Evolutionary conservation across 2,329 filamentous ascomycete species (phyloP).

Genomic region (Colletotrichum sp.): DNA sequence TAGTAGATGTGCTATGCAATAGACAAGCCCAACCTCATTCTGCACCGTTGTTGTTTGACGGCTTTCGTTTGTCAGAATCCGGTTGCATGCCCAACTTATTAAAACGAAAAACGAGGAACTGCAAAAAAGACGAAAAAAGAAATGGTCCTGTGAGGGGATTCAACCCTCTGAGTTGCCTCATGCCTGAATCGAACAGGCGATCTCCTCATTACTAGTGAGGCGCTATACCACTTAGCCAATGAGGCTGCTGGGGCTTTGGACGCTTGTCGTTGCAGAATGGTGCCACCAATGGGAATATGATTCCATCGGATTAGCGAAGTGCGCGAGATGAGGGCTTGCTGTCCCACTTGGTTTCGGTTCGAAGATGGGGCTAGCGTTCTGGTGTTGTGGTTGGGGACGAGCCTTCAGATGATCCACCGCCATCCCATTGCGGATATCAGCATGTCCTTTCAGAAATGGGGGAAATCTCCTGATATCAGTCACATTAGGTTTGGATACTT

Average conservation of each 20-base stretch:
- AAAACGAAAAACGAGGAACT: not conserved
- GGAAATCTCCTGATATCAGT: not conserved
- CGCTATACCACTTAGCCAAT: not conserved
- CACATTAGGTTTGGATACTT: not conserved
- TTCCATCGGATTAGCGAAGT: not conserved
- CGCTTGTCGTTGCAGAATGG: rapidly evolving
- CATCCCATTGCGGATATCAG: not conserved
- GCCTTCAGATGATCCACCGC: not conserved
- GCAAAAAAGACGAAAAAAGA: not conserved
- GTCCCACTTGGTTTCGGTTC: not conserved
- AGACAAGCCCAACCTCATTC: not conserved
- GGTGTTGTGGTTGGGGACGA: not conserved
- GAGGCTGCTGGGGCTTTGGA: not conserved
- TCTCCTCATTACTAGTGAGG: not conserved
- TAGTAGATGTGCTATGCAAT: not conserved
- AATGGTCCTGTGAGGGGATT: not conserved
- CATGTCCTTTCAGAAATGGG: not conserved
- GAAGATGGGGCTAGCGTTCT: not conserved
- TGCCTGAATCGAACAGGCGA: not conserved
- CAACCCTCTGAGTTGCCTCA: not conserved
- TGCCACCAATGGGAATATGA: not conserved
- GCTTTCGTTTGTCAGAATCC: rapidly evolving
- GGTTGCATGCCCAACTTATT: not conserved
- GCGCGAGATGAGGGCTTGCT: not conserved
- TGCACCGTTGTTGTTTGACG: rapidly evolving